Conservation (phyloP, 2,329 filamentous ascomycete genomes). For the Penicillium sp. region DNA sequence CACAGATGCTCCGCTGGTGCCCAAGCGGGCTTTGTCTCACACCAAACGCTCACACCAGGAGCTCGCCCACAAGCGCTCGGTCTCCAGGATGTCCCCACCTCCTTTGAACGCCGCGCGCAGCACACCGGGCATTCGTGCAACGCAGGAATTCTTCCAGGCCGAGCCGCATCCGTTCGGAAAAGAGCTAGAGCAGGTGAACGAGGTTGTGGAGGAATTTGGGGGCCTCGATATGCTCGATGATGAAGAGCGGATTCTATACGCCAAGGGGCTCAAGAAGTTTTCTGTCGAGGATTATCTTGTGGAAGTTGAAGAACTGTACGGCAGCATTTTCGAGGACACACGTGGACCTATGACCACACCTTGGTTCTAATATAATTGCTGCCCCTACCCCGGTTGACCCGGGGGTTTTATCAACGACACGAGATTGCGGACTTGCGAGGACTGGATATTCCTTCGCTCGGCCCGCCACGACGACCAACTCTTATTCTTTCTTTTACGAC, state of each 20-base stretch:
- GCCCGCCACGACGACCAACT: conserved; percentile 32
- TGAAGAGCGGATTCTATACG: conserved; percentile 67
- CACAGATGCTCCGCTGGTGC: conserved; percentile 64
- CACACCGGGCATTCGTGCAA: conserved; percentile 33
- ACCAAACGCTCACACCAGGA: conserved; percentile 83
- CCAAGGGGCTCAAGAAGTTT: conserved; percentile 69
- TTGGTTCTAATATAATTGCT: conserved; percentile 32
- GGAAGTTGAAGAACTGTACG: conserved; percentile 70
- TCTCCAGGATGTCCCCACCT: conserved; percentile 51
- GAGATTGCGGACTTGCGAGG: conserved; percentile 14
- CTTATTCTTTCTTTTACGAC: conserved; percentile 29
- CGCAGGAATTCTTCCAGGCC: conserved; percentile 38
- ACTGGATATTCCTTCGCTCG: conserved; percentile 25
- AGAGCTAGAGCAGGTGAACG: conserved; percentile 87
- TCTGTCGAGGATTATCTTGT: conserved; percentile 77
- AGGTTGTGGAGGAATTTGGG: conserved; percentile 85
- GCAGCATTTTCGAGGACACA: conserved; percentile 56
- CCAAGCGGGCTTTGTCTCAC: conserved; percentile 76
- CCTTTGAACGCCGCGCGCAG: conserved; percentile 38
- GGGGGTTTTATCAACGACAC: conserved; percentile 15
- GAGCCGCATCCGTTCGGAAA: conserved; percentile 73
- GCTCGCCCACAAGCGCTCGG: conserved; percentile 66
- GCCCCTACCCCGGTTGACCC: conserved; percentile 19
- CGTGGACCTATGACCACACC: conserved; percentile 34
- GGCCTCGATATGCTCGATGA: conserved; percentile 64